A percentile compares a stretch with the other conserved stretches of the same genome.
These are phyloP conservation scores for Saccharomycopsis selenospora DNA, from an alignment of 805 yeast genomes.

Conservation along the genomic window DNA sequence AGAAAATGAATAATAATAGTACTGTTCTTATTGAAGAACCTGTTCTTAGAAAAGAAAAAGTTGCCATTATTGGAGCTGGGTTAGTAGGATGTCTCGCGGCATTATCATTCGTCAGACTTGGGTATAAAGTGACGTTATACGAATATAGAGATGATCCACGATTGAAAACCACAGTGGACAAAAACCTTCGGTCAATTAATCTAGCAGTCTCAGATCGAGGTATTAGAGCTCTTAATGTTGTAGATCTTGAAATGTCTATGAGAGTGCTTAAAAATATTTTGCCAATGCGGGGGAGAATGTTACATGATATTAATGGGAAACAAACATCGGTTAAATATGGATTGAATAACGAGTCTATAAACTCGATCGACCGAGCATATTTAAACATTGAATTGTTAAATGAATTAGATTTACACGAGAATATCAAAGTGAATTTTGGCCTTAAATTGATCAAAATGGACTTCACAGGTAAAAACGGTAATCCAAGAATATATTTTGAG, in stretches of 20 bases:
- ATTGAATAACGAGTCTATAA: conserved; percentile 60
- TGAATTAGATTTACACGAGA: conserved; percentile 46
- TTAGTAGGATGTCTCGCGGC: conserved; percentile 84
- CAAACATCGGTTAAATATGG: conserved; percentile 73
- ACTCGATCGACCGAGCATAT: conserved; percentile 72
- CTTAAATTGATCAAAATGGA: conserved; percentile 46
- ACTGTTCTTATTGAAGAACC: conserved; percentile 7
- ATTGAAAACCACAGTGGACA: conserved; percentile 27
- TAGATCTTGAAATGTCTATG: conserved; percentile 52
- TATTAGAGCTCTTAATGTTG: conserved; percentile 54
- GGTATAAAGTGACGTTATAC: conserved; percentile 62
- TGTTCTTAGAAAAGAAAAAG: conserved; percentile 26
- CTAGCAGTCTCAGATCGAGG: conserved; percentile 87
- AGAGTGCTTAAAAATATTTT: conserved; percentile 53
- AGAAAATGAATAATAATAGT: not conserved
- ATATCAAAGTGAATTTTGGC: conserved; percentile 44
- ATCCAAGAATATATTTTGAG: conserved; percentile 23
- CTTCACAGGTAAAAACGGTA: conserved; percentile 23
- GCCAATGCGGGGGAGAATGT: conserved; percentile 89
- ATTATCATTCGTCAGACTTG: conserved; percentile 65
- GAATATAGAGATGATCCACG: conserved; percentile 71
- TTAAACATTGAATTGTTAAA: conserved; percentile 59
- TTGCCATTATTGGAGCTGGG: conserved; percentile 81
- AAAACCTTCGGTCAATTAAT: conserved; percentile 63
- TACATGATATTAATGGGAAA: conserved; percentile 60